These are phyloP conservation scores for Melastoma candidum DNA, from an alignment of 441 rosid species.

Conservation along the genomic window DNA sequence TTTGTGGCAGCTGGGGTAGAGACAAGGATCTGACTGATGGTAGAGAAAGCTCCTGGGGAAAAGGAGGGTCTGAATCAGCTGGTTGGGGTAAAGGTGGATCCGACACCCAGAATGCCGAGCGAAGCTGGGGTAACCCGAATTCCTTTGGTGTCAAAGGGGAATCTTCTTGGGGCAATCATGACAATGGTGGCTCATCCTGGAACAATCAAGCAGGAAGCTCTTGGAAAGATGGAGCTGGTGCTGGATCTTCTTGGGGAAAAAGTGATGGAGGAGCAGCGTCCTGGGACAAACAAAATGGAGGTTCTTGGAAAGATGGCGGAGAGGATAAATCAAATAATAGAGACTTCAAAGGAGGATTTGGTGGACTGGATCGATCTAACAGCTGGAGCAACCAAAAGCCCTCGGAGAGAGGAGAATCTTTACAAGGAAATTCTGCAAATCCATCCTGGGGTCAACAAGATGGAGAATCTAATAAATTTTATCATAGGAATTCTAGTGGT, in stretches of 20 bases:
- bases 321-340: slow-evolving; percentile 2
- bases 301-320: slow-evolving; percentile 3
- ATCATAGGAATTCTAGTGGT: background rate
- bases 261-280: slow-evolving; percentile 3
- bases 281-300: slow-evolving; percentile 9
- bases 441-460: background rate
- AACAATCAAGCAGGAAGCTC: slow-evolving; percentile 9
- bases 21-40: background rate
- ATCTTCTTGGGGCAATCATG: slow-evolving; percentile 4
- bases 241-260: slow-evolving; percentile 8
- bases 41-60: slow-evolving; percentile 9
- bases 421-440: background rate
- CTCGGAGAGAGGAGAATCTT: slow-evolving; percentile 10
- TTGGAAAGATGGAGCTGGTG: slow-evolving; percentile 11
- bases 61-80: background rate
- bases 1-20: slow-evolving; percentile 2
- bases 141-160: slow-evolving; percentile 6
- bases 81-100: slow-evolving; percentile 4
- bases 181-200: slow-evolving; percentile 10
- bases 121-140: slow-evolving; percentile 8
- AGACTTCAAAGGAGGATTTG: background rate
- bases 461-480: slow-evolving; percentile 1
- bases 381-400: slow-evolving; percentile 17
- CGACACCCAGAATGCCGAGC: slow-evolving; percentile 1
- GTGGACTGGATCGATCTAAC: slow-evolving; percentile 2